These are phyloP conservation scores for Plasmopara viticola DNA, from an alignment of 352 stramenopile species.

Conservation along the genomic window DNA sequence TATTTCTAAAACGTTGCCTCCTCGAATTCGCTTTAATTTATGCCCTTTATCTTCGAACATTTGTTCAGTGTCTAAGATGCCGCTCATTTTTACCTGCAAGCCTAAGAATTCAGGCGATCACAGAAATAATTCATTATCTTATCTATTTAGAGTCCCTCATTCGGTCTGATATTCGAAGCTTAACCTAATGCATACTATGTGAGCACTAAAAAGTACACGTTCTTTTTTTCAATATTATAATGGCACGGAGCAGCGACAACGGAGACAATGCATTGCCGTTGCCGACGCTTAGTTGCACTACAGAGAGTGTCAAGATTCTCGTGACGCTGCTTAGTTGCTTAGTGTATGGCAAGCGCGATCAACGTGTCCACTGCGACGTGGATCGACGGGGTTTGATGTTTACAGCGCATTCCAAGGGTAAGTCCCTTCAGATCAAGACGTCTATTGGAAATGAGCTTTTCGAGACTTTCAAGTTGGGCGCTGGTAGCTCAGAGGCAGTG, in stretches of 20 bases:
- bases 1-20: too few species aligned
- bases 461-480: conserved; percentile 49
- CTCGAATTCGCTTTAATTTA: too few species aligned
- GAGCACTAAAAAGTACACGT: too few species aligned
- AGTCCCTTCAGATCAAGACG: conserved; percentile 85
- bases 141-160: too few species aligned
- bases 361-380: conserved; percentile 73
- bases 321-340: conserved; percentile 69
- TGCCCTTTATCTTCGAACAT: too few species aligned
- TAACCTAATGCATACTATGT: too few species aligned
- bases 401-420: conserved; percentile 75
- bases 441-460: conserved; percentile 72
- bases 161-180: too few species aligned
- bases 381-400: conserved; percentile 61
- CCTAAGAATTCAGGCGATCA: too few species aligned
- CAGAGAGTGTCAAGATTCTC: conserved; percentile 69
- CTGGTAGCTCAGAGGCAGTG: conserved; percentile 8
- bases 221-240: not conserved
- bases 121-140: too few species aligned
- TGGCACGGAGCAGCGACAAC: conserved; percentile 23
- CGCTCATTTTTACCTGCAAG: too few species aligned
- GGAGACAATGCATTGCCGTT: conserved; percentile 10
- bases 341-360: conserved; percentile 59
- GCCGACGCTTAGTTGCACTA: conserved; percentile 43
- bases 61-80: too few species aligned